These are phyloP conservation scores for Neostapfia colusana DNA, from an alignment of 176 grass and related monocot species.

Conservation along the genomic window DNA sequence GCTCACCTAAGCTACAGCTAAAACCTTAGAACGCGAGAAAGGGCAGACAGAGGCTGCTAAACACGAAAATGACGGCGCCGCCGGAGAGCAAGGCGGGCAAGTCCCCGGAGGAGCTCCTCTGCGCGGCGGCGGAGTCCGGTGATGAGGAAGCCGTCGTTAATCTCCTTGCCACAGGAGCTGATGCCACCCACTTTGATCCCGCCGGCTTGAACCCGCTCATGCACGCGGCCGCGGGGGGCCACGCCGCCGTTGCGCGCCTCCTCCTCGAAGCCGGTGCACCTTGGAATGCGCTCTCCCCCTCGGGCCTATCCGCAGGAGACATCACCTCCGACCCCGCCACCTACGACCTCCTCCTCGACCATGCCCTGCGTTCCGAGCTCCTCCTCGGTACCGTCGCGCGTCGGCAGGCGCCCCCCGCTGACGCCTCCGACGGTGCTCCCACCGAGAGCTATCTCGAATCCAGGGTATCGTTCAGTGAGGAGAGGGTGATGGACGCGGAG, in stretches of 20 bases:
- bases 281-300: slow-evolving; percentile 76
- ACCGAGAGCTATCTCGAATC: slow-evolving; percentile 63
- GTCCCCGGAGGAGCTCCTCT: slow-evolving; percentile 68
- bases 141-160: slow-evolving; percentile 35
- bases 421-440: slow-evolving; percentile 7
- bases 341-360: slow-evolving; percentile 76
- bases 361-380: slow-evolving; percentile 83
- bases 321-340: slow-evolving; percentile 60
- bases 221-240: slow-evolving; percentile 63
- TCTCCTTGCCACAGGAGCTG: slow-evolving; percentile 52
- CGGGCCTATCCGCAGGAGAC: slow-evolving; percentile 64
- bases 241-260: slow-evolving; percentile 47
- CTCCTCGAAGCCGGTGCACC: slow-evolving; percentile 75
- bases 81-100: slow-evolving; percentile 42
- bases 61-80: slow-evolving; percentile 60
- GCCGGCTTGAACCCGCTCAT: slow-evolving; percentile 74
- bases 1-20: background rate
- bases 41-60: no score
- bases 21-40: no score
- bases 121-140: slow-evolving; percentile 55
- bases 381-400: slow-evolving; percentile 73
- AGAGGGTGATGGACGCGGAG: slow-evolving; percentile 75
- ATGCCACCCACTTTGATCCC: slow-evolving; percentile 68
- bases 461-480: slow-evolving; percentile 82
- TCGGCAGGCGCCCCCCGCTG: slow-evolving; percentile 14